These are phyloP conservation scores for Xylaria sp. DNA, from an alignment of 2,329 filamentous ascomycete genomes.

Conservation along the genomic window DNA sequence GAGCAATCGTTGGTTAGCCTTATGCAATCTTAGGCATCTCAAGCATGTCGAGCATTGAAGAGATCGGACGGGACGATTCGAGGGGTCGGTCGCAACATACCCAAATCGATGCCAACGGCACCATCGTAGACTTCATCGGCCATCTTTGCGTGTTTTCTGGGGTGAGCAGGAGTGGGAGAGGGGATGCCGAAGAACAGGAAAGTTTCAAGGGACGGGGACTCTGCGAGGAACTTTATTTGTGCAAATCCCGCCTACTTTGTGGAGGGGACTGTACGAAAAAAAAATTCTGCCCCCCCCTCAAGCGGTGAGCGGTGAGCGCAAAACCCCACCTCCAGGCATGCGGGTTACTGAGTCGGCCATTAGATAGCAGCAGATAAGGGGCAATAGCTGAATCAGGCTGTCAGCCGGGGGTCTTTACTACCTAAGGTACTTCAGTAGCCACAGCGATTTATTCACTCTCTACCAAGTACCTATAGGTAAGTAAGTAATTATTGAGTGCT, in stretches of 20 bases:
- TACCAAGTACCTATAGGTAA: too few relatives aligned
- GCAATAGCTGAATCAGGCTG: constrained; percentile 30
- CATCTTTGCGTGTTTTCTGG: constrained; percentile 60
- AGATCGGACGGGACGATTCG: too few relatives aligned
- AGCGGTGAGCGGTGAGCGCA: constrained; percentile 29
- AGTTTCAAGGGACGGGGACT: constrained; percentile 27
- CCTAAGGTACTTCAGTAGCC: too few relatives aligned
- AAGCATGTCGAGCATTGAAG: too few relatives aligned
- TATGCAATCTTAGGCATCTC: too few relatives aligned
- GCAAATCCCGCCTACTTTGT: constrained; percentile 32
- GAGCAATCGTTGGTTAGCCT: too few relatives aligned
- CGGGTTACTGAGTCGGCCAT: constrained; percentile 8
- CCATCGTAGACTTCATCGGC: constrained; percentile 98
- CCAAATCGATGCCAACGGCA: constrained; percentile 99
- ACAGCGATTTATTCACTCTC: too few relatives aligned
- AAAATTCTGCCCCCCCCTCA: constrained; percentile 34
- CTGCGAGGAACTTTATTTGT: constrained; percentile 29
- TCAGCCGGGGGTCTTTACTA: too few relatives aligned
- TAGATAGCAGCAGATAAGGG: constrained; percentile 27
- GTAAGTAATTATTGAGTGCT: too few relatives aligned
- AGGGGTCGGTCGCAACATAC: constrained; percentile 67
- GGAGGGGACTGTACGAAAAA: constrained; percentile 27
- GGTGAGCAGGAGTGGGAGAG: constrained; percentile 1
- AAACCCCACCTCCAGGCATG: constrained; percentile 24
- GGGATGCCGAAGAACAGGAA: constrained; percentile 31